These are phyloP conservation scores for Phytophthora agathidicida DNA, from an alignment of 352 stramenopile genomes.

Conservation along the genomic window DNA sequence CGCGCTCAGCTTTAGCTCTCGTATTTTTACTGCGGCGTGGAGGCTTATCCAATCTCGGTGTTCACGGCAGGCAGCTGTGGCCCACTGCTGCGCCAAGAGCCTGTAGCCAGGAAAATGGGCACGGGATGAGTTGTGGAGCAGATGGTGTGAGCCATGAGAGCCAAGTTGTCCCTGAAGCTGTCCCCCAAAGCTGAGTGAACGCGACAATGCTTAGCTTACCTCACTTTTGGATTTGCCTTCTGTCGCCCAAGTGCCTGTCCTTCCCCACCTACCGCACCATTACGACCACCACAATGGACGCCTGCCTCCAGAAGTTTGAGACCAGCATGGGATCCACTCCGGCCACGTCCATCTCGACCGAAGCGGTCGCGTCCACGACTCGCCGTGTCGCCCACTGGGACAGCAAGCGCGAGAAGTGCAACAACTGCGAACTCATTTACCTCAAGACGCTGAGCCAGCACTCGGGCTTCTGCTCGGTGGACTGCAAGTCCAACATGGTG, in stretches of 20 bases:
- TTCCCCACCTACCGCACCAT: conserved; percentile 3
- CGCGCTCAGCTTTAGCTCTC: conserved; percentile 10
- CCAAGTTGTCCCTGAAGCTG: conserved; percentile 15
- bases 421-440: conserved; percentile 86
- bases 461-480: conserved; percentile 81
- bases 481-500: conserved; percentile 87
- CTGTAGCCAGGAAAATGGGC: conserved; percentile 29
- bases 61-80: conserved; percentile 18
- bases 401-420: conserved; percentile 85
- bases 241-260: conserved; percentile 21
- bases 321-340: conserved; percentile 21
- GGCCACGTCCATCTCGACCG: conserved; percentile 8
- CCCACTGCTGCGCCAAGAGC: conserved; percentile 27
- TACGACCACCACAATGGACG: conserved; percentile 50
- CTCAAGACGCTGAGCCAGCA: conserved; percentile 82
- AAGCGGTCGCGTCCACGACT: conserved; percentile 1
- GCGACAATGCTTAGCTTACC: conserved; percentile 2
- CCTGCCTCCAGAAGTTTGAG: conserved; percentile 47
- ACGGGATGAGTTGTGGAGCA: conserved; percentile 17
- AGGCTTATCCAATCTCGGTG: conserved; percentile 29
- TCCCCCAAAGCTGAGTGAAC: conserved; percentile 7
- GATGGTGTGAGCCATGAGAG: conserved; percentile 20
- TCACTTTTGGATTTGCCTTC: conserved; percentile 40
- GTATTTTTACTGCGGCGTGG: conserved; percentile 23
- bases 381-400: conserved; percentile 78